Conservation (phyloP, 2,329 filamentous ascomycete species). For the Elsinoe batatas region DNA sequence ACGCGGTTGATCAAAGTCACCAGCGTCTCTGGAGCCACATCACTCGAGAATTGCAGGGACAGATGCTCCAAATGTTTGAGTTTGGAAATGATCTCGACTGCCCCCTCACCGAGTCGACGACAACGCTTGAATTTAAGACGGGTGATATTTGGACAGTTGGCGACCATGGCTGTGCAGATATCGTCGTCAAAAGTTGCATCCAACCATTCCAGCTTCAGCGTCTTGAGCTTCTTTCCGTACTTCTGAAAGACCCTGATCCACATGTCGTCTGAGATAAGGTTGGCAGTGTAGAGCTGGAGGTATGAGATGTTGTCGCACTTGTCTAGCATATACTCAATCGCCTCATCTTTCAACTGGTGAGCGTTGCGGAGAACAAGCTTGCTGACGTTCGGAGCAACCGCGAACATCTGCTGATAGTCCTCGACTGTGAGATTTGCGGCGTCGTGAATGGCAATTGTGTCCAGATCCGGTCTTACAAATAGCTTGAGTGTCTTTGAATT, state of each 20-base stretch:
- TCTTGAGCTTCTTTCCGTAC: slow-evolving; percentile 55
- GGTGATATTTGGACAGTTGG: slow-evolving; percentile 56
- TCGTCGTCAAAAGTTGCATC: slow-evolving; percentile 73
- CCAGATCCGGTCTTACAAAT: slow-evolving; percentile 44
- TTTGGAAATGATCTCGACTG: slow-evolving; percentile 54
- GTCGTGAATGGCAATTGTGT: slow-evolving; percentile 51
- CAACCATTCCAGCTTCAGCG: slow-evolving; percentile 70
- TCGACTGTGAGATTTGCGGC: slow-evolving; percentile 55
- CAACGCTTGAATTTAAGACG: slow-evolving; percentile 77
- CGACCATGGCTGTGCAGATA: slow-evolving; percentile 51
- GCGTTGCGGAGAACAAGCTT: slow-evolving; percentile 69
- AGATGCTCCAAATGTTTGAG: slow-evolving; percentile 60
- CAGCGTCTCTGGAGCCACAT: slow-evolving; percentile 49
- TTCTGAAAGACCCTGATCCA: slow-evolving; percentile 62
- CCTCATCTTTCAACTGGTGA: slow-evolving; percentile 82
- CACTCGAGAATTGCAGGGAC: slow-evolving; percentile 56
- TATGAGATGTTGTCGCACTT: slow-evolving; percentile 59
- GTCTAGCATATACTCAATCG: slow-evolving; percentile 69
- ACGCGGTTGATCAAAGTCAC: slow-evolving; percentile 51
- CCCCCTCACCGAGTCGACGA: slow-evolving; percentile 57
- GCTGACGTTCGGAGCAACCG: slow-evolving; percentile 58
- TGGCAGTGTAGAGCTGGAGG: slow-evolving; percentile 73
- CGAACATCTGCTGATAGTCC: slow-evolving; percentile 74
- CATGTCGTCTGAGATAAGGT: slow-evolving; percentile 65
- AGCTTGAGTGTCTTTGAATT: slow-evolving; percentile 41